Base-by-base conservation (phyloP, 495 filamentous ascomycete species). In the Evansstolkia leycettana region DNA sequence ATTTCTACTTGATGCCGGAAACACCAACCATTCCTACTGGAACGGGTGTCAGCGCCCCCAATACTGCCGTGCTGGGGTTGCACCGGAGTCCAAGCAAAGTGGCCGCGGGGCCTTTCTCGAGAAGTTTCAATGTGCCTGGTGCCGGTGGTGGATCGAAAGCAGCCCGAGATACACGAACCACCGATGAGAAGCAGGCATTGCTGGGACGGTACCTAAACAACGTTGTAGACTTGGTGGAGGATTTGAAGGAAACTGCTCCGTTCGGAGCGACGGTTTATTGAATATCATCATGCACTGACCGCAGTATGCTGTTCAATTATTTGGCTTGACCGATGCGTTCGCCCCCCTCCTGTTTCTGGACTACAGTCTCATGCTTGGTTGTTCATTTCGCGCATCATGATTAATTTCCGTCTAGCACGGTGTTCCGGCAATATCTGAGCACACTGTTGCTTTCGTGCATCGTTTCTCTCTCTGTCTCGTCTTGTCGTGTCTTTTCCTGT, bases 1-100 rank as follows among this genome's bases (percentile, higher is more conserved):
- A 96, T 60, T 95, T 95, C 59, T 98, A 96, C 57, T 75, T 98
- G 32, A 94, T 95, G 78, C 86, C 88, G 18, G 90, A 96, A 58
- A 76, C 71, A 1, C 75, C 82, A 1, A 69, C 70, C 13, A 63
- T 68, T 0, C 43, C 48, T 10, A 27, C 48, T 50, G 69, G 32
- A 25, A 38, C 45, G n/a, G 46, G 37, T 6, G 59, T 63, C 24
- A 61, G 50, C 24, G 45, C 58, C 14, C 62, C 66, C 2, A 60
- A 56, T 4, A 49, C 65, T 4, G 48, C 49, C 7, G 42, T 48
- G 36, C 39, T 31, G 26, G 60, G 73, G 34, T 52, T 80, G 35
- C 79, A 81, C 51, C 65, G 78, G 39, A 84, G 75, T 50, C 81
- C 82, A 7, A 84, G 74, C 46, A 88, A 85, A 59, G 53, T 82